Percentiles rank a stretch among this genome's conserved stretches.
Evolutionary conservation across 768 basidiomycete species (phyloP).

Genomic region (Mycena galericulata): DNA sequence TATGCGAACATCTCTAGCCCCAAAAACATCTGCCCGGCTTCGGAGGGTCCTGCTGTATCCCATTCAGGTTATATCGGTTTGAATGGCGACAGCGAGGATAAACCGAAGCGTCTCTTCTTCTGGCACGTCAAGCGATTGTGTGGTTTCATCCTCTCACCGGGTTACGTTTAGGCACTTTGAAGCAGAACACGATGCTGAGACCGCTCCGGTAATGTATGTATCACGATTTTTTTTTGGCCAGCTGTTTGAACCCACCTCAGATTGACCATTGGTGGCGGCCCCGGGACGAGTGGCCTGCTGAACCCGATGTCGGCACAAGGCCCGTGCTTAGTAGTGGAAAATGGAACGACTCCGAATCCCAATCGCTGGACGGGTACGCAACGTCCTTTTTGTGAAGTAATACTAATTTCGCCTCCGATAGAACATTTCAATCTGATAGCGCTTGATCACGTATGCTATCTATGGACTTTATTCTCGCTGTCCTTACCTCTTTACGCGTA

Average conservation of each 20-base stretch:
- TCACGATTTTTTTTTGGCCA: neutral
- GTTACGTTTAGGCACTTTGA: constrained; percentile 16
- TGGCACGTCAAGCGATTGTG: neutral
- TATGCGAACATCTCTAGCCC: constrained; percentile 11
- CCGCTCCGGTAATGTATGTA: constrained; percentile 15
- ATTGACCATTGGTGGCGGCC: constrained; percentile 22
- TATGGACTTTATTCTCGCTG: neutral
- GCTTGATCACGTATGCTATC: constrained; percentile 39
- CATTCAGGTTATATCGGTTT: constrained; percentile 29
- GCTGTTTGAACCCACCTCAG: neutral
- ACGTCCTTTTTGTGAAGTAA: neutral
- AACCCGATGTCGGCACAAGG: constrained; percentile 18
- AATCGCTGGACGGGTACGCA: constrained; percentile 25
- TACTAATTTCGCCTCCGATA: neutral
- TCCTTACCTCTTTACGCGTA: constrained; percentile 17
- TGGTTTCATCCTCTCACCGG: neutral
- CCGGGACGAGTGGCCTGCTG: constrained; percentile 23
- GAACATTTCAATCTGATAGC: constrained; percentile 42
- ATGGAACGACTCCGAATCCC: neutral
- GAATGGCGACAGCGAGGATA: constrained; percentile 16
- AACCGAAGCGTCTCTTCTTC: constrained; percentile 28
- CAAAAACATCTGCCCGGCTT: constrained; percentile 14
- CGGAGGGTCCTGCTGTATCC: constrained; percentile 2
- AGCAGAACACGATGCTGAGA: constrained; percentile 20
- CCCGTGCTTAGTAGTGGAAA: neutral